phyloP scores from a whole-genome alignment of 768 basidiomycete genomes.

The Boletus huronensis region DNA sequence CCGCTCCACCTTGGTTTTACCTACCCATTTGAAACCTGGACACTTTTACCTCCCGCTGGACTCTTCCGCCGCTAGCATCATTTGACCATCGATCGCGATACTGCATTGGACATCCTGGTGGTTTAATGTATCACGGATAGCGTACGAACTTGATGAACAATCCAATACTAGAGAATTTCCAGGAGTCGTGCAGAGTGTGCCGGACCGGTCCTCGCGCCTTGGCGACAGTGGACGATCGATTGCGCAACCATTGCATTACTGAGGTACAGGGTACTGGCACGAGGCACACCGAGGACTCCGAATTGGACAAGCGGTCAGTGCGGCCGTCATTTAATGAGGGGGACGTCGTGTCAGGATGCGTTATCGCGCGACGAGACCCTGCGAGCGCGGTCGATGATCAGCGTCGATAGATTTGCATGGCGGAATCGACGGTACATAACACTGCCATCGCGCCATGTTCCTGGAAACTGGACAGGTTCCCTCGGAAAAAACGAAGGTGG shows the following conservation, averaged over 20 bases:
- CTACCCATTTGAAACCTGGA: constrained; percentile 7
- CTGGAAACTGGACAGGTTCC: constrained; percentile 18
- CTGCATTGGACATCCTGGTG: constrained; percentile 15
- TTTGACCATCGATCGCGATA: constrained; percentile 4
- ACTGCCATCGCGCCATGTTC: constrained; percentile 25
- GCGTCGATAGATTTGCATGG: background rate
- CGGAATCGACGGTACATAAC: background rate
- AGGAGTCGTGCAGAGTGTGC: background rate
- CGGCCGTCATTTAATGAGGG: background rate
- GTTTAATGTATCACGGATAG: constrained; percentile 23
- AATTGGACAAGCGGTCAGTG: background rate
- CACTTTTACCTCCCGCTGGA: constrained; percentile 13
- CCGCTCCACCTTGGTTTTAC: background rate
- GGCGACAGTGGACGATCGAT: no score
- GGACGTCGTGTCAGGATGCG: background rate
- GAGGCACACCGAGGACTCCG: background rate
- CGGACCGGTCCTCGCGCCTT: no score
- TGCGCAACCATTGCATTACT: background rate
- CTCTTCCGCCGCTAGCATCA: constrained; percentile 9
- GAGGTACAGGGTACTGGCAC: background rate
- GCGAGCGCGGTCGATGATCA: background rate
- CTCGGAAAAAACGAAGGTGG: background rate
- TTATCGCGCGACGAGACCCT: background rate
- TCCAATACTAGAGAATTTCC: constrained; percentile 5
- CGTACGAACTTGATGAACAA: constrained; percentile 19